These are phyloP conservation scores for Candida gorgasii DNA, from an alignment of 805 yeast species.

Conservation along the genomic window DNA sequence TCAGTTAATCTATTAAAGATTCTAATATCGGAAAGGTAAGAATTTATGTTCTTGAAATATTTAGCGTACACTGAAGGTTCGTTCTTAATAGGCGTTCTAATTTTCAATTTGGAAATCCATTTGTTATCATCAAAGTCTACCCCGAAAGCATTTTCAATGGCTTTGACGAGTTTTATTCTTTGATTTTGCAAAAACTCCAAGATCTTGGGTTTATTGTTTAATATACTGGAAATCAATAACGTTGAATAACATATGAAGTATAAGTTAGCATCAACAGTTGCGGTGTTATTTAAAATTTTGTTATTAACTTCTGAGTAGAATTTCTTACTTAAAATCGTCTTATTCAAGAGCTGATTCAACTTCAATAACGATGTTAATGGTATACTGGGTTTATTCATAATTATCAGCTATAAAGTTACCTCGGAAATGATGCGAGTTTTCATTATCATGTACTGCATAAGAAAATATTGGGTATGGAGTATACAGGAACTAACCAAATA, in stretches of 20 bases:
- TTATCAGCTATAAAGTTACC: not conserved
- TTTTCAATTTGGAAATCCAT: constrained; percentile 9
- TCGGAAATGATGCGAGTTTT: constrained; percentile 6
- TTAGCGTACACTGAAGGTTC: constrained; percentile 27
- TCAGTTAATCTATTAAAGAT: constrained; percentile 45
- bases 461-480: not conserved
- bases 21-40: constrained; percentile 41
- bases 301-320: constrained; percentile 44
- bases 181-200: constrained; percentile 29
- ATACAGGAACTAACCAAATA: not conserved
- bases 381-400: constrained; percentile 1
- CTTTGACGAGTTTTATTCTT: constrained; percentile 21
- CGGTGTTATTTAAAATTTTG: constrained; percentile 32
- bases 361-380: constrained; percentile 25
- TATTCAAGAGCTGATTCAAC: constrained; percentile 29
- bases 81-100: not conserved
- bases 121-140: constrained; percentile 18
- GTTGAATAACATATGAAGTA: constrained; percentile 47
- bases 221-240: constrained; percentile 34
- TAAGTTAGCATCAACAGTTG: constrained; percentile 39
- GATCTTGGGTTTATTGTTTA: constrained; percentile 39
- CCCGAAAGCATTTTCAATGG: constrained; percentile 15
- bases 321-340: constrained; percentile 36
- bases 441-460: not conserved
- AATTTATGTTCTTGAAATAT: constrained; percentile 35